Base-by-base conservation (phyloP, 169 alveolate species). In the Plasmodium inui region DNA sequence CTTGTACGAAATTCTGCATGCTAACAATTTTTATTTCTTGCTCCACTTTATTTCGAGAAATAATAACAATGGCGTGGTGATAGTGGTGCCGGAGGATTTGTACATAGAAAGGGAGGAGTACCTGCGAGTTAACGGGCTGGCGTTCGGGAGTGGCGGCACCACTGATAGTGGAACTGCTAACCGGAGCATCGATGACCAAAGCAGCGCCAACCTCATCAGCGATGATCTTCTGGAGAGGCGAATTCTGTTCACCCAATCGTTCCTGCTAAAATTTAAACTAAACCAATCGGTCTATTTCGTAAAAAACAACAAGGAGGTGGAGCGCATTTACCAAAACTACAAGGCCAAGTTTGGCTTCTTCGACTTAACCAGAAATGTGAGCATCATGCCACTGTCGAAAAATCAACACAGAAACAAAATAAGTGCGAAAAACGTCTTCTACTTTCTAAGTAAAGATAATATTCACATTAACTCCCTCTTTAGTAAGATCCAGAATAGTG, bases 351-450 rank as follows among this genome's bases (percentile, higher is more conserved):
- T 89, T 80, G 81, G 84, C 34, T 17, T 37, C 19, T 89, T 89
- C 71, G 94, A 89, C 71, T 89, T 89, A 80, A 89, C 94, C 30
- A 89, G 94, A 89, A 89, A 79, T 89, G 72, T 79, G 6, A 89
- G 78, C 55, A 55, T 86, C 80, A 26, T 26, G 53, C 93, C 84
- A 39, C 19, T 86, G 22, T 74, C 93, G 7, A 86, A 86, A 55
- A 55, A 19, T 30, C 84, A 55, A 7, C 26, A 53, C 41, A 44
- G 61, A 10, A 70, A 46, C 28, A 86, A 86, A 55, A 44, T 86
- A 30, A 44, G 26, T 44, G 44, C 84, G 8, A 53, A 89, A 61
- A 89, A 44, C 80, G 22, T 89, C 26, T 89, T 34, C 73, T 89
- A 19, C 67, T 89, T 89, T 70, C 30, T 89, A 61, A 89, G 83